Conservation (phyloP, 768 basidiomycete genomes). For the Boletus tylopilopsis region DNA sequence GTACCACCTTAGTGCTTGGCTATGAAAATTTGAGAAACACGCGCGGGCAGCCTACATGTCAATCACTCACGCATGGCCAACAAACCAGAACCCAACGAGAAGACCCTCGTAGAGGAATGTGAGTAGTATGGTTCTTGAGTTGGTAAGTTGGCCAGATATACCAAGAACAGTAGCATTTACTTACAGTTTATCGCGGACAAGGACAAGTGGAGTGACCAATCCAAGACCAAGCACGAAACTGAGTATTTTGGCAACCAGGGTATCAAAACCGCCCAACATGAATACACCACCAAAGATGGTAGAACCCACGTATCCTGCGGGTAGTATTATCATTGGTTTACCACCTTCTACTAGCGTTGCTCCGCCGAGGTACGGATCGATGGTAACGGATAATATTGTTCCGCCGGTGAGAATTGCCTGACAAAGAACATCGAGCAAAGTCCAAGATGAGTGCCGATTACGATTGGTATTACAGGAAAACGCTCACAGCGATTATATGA, state of each 20-base stretch:
- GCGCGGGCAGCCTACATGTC: not conserved
- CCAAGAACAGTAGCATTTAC: conserved; percentile 24
- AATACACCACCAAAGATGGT: conserved; percentile 80
- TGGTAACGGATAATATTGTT: conserved; percentile 72
- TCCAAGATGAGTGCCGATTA: conserved; percentile 5
- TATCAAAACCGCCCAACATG: conserved; percentile 81
- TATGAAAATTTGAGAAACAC: conserved; percentile 29
- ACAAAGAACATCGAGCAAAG: not conserved
- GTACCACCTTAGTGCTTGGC: conserved; percentile 80
- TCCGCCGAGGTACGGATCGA: conserved; percentile 78
- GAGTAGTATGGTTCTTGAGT: conserved; percentile 73
- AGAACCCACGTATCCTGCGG: conserved; percentile 81
- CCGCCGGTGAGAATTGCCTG: conserved; percentile 81
- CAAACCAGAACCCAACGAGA: conserved; percentile 92
- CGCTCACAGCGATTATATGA: conserved; percentile 70
- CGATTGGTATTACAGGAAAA: conserved; percentile 2
- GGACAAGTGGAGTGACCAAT: conserved; percentile 76
- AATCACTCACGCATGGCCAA: conserved; percentile 76
- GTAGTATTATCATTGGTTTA: conserved; percentile 62
- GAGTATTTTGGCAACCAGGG: conserved; percentile 86
- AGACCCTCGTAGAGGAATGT: conserved; percentile 82
- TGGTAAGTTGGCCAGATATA: conserved; percentile 9
- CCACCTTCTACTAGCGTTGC: conserved; percentile 69
- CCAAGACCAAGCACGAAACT: conserved; percentile 90
- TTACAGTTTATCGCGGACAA: conserved; percentile 89